A percentile compares a stretch with the other conserved stretches of the same genome.
Conservation (phyloP, 2,329 filamentous ascomycete genomes). For the Endothia cerciana region DNA sequence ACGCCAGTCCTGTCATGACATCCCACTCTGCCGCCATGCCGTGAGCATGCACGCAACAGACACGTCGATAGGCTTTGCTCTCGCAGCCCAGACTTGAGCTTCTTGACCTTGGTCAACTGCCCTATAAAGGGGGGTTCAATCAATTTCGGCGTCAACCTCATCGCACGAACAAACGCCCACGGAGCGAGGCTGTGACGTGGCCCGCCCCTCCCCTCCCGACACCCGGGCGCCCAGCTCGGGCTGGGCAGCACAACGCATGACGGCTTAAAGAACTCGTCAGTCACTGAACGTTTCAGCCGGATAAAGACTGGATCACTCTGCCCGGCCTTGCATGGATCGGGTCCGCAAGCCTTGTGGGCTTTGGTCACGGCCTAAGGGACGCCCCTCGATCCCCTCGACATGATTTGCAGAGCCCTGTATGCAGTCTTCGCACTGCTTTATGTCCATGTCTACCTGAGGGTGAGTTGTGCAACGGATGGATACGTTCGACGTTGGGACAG, state of each 20-base stretch:
- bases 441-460: slow-evolving; percentile 26
- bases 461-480: not conserved
- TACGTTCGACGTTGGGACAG: not conserved
- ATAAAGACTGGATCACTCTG: not conserved
- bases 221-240: not conserved
- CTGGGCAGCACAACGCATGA: slow-evolving; percentile 1
- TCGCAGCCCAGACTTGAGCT: not conserved
- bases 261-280: not conserved
- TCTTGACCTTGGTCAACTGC: not conserved
- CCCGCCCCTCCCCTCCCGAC: not conserved
- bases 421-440: slow-evolving; percentile 25
- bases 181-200: not conserved
- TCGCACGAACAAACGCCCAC: not conserved
- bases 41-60: not conserved
- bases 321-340: too few species aligned
- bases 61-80: not conserved
- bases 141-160: not conserved
- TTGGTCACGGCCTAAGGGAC: not conserved
- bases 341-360: not conserved
- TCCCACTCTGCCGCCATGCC: too few species aligned
- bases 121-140: too few species aligned
- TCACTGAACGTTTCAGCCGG: slow-evolving; percentile 7
- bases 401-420: slow-evolving; percentile 24
- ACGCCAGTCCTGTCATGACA: too few species aligned
- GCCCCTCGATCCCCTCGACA: not conserved